Evolutionary conservation across 768 basidiomycete genomes (phyloP).

Genomic region (Trametes maxima): DNA sequence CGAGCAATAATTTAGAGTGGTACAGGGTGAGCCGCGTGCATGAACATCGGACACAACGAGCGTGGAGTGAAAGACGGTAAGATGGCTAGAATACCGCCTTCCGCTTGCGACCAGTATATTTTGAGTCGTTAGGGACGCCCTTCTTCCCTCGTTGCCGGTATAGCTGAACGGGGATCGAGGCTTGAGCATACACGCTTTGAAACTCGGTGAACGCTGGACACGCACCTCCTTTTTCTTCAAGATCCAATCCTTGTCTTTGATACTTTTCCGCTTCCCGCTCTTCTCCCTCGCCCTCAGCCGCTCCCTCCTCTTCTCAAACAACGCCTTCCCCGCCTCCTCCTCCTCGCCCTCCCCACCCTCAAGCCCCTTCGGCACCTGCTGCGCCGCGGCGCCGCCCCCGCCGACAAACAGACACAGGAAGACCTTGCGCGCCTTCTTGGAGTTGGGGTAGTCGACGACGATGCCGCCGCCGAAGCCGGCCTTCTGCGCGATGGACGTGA

Average conservation of each 20-base stretch:
- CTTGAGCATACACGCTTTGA: neutral
- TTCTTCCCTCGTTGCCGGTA: constrained; percentile 87
- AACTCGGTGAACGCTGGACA: neutral
- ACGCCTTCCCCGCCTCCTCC: constrained; percentile 55
- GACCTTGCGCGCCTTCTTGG: constrained; percentile 92
- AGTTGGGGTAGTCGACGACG: constrained; percentile 97
- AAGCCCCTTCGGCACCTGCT: constrained; percentile 71
- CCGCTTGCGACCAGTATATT: constrained; percentile 91
- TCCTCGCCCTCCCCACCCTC: constrained; percentile 60
- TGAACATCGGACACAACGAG: neutral
- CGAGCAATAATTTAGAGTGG: constrained; percentile 8
- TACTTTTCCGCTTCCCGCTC: constrained; percentile 66
- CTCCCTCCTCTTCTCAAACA: constrained; percentile 80
- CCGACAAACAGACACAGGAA: constrained; percentile 94
- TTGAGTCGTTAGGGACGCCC: constrained; percentile 81
- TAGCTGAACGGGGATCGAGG: constrained; percentile 46
- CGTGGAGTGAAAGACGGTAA: neutral
- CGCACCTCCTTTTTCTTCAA: constrained; percentile 93
- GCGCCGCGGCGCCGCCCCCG: constrained; percentile 49
- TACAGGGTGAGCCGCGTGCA: neutral
- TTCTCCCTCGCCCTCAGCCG: constrained; percentile 58
- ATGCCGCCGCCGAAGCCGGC: constrained; percentile 97
- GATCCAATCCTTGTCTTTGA: constrained; percentile 91
- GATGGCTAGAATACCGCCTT: constrained; percentile 63
- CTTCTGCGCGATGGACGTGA: constrained; percentile 88